Conservation (phyloP, 2,329 filamentous ascomycete species). For the Trichocomaceae sp. region DNA sequence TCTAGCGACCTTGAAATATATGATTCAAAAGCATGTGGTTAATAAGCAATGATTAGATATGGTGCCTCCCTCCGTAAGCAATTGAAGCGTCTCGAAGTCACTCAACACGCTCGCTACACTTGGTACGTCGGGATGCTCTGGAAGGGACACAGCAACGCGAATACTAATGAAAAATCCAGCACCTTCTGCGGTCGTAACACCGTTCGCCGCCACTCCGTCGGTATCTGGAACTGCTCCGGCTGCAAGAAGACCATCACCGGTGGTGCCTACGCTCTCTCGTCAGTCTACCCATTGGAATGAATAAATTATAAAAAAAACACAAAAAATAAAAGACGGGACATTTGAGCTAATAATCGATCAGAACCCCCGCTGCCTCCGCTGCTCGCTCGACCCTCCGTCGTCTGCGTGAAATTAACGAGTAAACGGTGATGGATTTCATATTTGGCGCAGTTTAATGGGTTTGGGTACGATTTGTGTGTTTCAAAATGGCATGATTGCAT, state of each 20-base stretch:
- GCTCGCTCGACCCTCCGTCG: slow-evolving; percentile 95
- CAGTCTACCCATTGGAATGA: slow-evolving; percentile 47
- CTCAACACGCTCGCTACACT: slow-evolving; percentile 93
- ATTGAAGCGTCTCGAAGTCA: slow-evolving; percentile 99
- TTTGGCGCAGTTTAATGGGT: slow-evolving; percentile 14
- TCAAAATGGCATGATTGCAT: slow-evolving; percentile 14
- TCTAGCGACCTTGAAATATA: slow-evolving; percentile 13
- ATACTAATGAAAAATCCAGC: slow-evolving; percentile 37
- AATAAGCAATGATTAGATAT: slow-evolving; percentile 56
- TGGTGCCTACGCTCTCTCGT: slow-evolving; percentile 95
- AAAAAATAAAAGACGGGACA: slow-evolving; percentile 3
- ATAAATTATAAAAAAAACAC: not conserved
- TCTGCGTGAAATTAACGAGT: slow-evolving; percentile 95
- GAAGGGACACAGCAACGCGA: not conserved
- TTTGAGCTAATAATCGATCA: slow-evolving; percentile 33
- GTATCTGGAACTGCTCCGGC: slow-evolving; percentile 94
- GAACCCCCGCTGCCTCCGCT: slow-evolving; percentile 85
- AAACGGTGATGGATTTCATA: slow-evolving; percentile 38
- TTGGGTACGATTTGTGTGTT: slow-evolving; percentile 12
- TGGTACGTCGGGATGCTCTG: slow-evolving; percentile 32
- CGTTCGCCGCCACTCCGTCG: slow-evolving; percentile 83
- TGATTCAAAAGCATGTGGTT: slow-evolving; percentile 4
- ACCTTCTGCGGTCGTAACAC: slow-evolving; percentile 98
- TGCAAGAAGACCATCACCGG: slow-evolving; percentile 93
- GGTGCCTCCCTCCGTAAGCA: slow-evolving; percentile 99